Evolutionary conservation across 345 rosid species (phyloP), one percentile per base, ranked within the genome.

Genomic region (Lepidium sativum): DNA sequence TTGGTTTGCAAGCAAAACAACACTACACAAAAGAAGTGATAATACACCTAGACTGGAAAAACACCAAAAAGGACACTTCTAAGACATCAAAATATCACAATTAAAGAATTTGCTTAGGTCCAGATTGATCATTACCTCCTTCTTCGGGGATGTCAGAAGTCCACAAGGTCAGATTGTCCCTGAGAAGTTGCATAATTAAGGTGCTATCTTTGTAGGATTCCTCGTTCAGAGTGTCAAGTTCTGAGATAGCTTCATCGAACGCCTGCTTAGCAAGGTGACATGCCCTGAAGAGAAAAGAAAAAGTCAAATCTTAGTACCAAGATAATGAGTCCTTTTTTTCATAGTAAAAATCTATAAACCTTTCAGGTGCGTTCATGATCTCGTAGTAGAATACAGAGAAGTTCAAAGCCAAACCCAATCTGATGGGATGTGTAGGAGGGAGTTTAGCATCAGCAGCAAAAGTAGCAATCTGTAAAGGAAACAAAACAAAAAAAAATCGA

Each of bases 171-270:
- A 86, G 85, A 71, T 86, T 86, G 77, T 86, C 92, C 76, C 92
- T 79, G 27, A 83, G 69, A 41, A 86, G 89, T 54, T 83, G 92
- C 92, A 86, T 79, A 50, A 86, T 86, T 68, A 86, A 73, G 34
- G 89, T 86, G 81, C 89, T 86, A 50, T 86, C 92, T 52, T 86
- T 86, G 76, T 83, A 86, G 31, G 92, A 86, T 57, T 83, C 89
- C 77, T 86, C 92, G 25, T 78, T 79, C 14, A 83, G 64, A n/a
- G 77, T 67, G 74, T 86, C 92, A 79, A 86, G 72, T 65, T 86
- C 89, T 2, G 88, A 69, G 65, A 86, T 86, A 52, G 89, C 92
- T 41, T 82, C 92, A 70, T 86, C 92, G 27, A 86, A 86, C 15
- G 87, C 85, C 70, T 79, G 83, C 71, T 82, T 83, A 37, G 89